Base-by-base conservation (phyloP, 352 stramenopile species). In the Phytophthora melonis region DNA sequence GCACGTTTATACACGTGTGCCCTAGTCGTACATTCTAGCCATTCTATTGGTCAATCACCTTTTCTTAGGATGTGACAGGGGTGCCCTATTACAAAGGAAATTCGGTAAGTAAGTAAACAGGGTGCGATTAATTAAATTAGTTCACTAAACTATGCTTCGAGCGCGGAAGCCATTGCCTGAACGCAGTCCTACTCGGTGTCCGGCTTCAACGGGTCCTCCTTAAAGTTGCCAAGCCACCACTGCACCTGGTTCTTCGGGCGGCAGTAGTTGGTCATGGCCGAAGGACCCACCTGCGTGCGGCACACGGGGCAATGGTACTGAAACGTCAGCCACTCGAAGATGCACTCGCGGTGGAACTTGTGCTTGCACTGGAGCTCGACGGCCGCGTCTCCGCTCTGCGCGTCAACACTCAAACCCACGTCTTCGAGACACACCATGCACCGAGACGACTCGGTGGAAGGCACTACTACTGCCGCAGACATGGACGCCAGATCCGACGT, bases 311-410 rank as follows among this genome's bases (percentile, higher is more conserved):
- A 60, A 18, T 58, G 36, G 55, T 84, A 90, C 58, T 93, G 76
- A 72, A 91, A 88, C 34, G 84, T 59, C 18, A 94, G 74, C 87
- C 86, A 94, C 77, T 92, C 83, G 50, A 90, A 92, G 32, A 94
- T 78, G 70, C 88, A 94, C 58, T 88, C 82, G 14, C 88, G 84
- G 75, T 93, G 88, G 74, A 93, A 94, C 34, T 77, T 74, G 69
- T 94, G 88, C 47, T 81, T 80, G 75, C 88, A 94, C 32, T 80
- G 82, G 30, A 92, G 75, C 55, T 72, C 71, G 52, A 80, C 69
- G 80, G 83, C 59, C n/a, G n/a, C n/a, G n/a, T n/a, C n/a, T 81
- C 74, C 23, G 88, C 61, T 57, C 18, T 70, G 50, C 10, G 70
- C 53, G 3, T 74, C 60, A 18, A 64, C 55, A 0, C 79, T 66